phyloP scores from a whole-genome alignment of 495 filamentous ascomycete species.

The Penicillium antarcticum region DNA sequence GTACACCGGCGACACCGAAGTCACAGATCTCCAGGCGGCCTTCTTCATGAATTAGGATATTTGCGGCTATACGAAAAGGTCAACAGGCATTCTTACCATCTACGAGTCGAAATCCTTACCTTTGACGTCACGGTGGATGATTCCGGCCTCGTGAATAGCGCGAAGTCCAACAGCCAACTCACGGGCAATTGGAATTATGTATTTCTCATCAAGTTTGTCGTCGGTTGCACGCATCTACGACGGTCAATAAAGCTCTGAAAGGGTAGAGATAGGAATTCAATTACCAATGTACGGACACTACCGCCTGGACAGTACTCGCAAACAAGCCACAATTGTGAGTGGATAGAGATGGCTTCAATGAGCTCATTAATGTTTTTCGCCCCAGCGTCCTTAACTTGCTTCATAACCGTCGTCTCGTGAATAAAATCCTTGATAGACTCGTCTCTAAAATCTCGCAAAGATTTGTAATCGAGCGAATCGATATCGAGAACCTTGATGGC shows the following conservation, averaged over 20 bases:
- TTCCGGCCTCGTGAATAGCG: constrained; percentile 84
- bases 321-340: constrained; percentile 89
- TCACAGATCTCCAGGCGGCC: constrained; percentile 89
- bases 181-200: constrained; percentile 82
- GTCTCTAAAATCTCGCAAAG: constrained; percentile 65
- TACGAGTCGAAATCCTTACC: constrained; percentile 40
- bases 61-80: constrained; percentile 58
- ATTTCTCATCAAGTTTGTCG: constrained; percentile 77
- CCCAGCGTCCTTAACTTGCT: constrained; percentile 75
- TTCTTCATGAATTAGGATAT: constrained; percentile 85
- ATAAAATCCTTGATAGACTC: constrained; percentile 82
- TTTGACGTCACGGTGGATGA: constrained; percentile 97
- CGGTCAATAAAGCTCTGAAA: not conserved
- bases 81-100: not conserved
- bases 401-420: constrained; percentile 84
- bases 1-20: constrained; percentile 87
- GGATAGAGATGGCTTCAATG: constrained; percentile 81
- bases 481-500: constrained; percentile 96
- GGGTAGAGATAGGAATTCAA: constrained; percentile 3
- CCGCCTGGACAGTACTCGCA: constrained; percentile 95
- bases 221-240: constrained; percentile 57
- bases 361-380: constrained; percentile 90
- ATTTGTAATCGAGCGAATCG: constrained; percentile 75
- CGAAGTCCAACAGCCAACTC: constrained; percentile 82
- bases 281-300: constrained; percentile 85